These are phyloP conservation scores for Zopfia rhizophila DNA, from an alignment of 2,329 filamentous ascomycete species.

Conservation along the genomic window DNA sequence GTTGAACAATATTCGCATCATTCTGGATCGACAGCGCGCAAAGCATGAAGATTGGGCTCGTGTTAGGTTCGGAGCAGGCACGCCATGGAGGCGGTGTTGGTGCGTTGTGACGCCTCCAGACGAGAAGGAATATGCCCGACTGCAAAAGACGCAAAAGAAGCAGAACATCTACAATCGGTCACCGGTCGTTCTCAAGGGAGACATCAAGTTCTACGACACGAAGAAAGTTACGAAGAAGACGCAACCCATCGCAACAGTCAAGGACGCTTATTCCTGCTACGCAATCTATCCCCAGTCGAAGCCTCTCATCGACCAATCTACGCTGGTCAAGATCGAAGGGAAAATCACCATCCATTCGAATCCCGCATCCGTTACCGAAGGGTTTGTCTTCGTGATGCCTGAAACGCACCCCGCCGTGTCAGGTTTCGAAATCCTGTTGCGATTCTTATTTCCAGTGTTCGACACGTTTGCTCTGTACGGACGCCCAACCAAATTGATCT, in stretches of 20 bases:
- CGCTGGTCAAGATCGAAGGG: slow-evolving; percentile 92
- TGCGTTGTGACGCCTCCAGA: slow-evolving; percentile 92
- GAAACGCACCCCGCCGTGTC: slow-evolving; percentile 90
- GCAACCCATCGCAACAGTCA: slow-evolving; percentile 89
- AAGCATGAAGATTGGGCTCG: slow-evolving; percentile 92
- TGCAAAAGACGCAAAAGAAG: slow-evolving; percentile 84
- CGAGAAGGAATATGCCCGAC: slow-evolving; percentile 88
- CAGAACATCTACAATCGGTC: slow-evolving; percentile 84
- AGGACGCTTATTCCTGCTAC: slow-evolving; percentile 89
- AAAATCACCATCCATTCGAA: slow-evolving; percentile 86
- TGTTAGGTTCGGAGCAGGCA: slow-evolving; percentile 93
- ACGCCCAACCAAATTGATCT: slow-evolving; percentile 84
- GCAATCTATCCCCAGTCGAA: slow-evolving; percentile 96
- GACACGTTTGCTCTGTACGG: slow-evolving; percentile 94
- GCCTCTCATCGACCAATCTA: slow-evolving; percentile 92
- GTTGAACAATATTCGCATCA: slow-evolving; percentile 88
- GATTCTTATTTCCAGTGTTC: slow-evolving; percentile 92
- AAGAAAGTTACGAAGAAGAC: slow-evolving; percentile 92
- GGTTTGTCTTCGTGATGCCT: slow-evolving; percentile 98
- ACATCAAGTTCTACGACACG: slow-evolving; percentile 94
- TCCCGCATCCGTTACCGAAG: slow-evolving; percentile 81
- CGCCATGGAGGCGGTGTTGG: slow-evolving; percentile 96
- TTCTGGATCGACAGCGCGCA: slow-evolving; percentile 83
- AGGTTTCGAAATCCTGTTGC: slow-evolving; percentile 94
- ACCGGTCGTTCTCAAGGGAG: slow-evolving; percentile 77